Evolutionary conservation across 2,329 filamentous ascomycete species (phyloP).

Genomic region (Sporothrix phasma): DNA sequence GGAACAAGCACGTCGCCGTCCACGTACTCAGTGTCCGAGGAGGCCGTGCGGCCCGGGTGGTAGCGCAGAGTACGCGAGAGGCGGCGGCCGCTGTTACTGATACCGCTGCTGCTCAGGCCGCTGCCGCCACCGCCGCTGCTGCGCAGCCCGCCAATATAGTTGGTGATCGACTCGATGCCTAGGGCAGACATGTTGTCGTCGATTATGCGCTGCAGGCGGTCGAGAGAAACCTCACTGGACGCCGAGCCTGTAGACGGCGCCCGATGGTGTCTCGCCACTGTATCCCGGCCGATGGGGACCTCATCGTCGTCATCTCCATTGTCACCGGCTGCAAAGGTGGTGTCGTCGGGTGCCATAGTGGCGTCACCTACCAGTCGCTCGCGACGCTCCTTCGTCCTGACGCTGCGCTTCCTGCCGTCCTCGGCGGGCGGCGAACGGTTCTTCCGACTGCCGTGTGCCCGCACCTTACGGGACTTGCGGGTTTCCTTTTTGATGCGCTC

Average conservation of each 20-base stretch:
- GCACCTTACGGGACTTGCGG: conserved; percentile 38
- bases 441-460: conserved; percentile 29
- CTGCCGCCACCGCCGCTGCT: neutral
- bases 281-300: conserved; percentile 18
- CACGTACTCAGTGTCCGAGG: conserved; percentile 76
- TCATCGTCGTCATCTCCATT: neutral
- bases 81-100: conserved; percentile 24
- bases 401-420: conserved; percentile 18
- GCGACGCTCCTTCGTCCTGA: conserved; percentile 28
- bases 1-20: conserved; percentile 80
- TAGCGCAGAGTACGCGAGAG: conserved; percentile 24
- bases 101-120: neutral
- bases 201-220: conserved; percentile 70
- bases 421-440: conserved; percentile 29
- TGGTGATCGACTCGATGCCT: conserved; percentile 31
- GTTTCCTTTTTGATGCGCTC: conserved; percentile 60
- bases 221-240: conserved; percentile 62
- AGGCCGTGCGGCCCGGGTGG: conserved; percentile 41
- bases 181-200: conserved; percentile 53
- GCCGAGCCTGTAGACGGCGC: conserved; percentile 54
- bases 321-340: neutral
- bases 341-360: neutral
- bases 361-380: neutral
- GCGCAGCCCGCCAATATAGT: neutral
- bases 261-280: conserved; percentile 24